Evolutionary conservation across 192 early-diverging fungal species (phyloP), one percentile per base, ranked within the genome.

Genomic region (Oehlia diaphana): DNA sequence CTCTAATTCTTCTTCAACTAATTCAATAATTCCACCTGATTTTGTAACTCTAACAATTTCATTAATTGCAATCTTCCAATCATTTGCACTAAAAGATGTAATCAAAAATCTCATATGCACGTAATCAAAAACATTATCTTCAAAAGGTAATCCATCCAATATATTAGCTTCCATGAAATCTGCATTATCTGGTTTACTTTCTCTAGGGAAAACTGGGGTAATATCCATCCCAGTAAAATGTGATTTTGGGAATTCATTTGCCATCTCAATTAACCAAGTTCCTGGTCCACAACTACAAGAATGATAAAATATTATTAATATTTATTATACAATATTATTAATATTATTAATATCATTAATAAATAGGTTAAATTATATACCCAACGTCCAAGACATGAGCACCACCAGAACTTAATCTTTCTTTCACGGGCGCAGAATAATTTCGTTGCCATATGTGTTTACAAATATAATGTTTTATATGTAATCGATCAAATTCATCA

Each of bases 401-500:
- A 21, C 53, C 72, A 9, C 72, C 73, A 35, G 14, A 14, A 61
- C 28, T 31, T 62, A 74, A 35, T 23, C 16, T 74, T 28, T 62
- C 73, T 14, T 35, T 50, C 14, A 74, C 26, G 4, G 73, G 73
- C 1, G 73, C 73, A 1, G 53, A 62, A 74, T 58, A 74, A 35
- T 74, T 74, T 35, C 21, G 23, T 61, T 62, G 13, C 73, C 73
- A 74, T 62, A 74, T 62, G 53, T 42, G 16, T 74, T 53, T 28
- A 50, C 47, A 74, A 31, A 74, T 74, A 58, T 74, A 74, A 61
- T 74, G 73, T 37, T 58, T 26, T 9, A 37, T 6, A 16, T 61
- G 12, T 35, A 74, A 35, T 81, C 84, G 83, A 62, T 85, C 84
- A 79, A 85, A 79, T 72, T 85, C 87, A 61, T 82, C 79, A 73